phyloP scores from a whole-genome alignment of 2,329 filamentous ascomycete genomes.

The Xylaria arbuscula region DNA sequence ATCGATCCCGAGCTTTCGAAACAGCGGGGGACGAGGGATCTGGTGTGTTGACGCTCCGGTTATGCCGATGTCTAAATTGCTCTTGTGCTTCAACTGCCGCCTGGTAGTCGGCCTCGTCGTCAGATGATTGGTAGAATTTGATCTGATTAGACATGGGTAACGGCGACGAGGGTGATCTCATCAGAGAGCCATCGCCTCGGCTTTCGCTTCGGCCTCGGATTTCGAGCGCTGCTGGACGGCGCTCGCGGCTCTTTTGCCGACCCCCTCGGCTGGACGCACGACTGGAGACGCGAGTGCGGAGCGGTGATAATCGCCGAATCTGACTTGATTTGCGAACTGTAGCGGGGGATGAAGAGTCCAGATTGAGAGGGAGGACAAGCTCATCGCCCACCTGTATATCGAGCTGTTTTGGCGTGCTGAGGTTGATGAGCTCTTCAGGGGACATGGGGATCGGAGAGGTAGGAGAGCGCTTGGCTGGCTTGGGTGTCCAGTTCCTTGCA shows the following conservation, averaged over 20 bases:
- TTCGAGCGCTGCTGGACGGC: constrained; percentile 57
- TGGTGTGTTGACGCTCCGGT: constrained; percentile 60
- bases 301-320: constrained; percentile 48
- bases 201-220: constrained; percentile 72
- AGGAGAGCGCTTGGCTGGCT: constrained; percentile 84
- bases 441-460: constrained; percentile 96
- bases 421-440: constrained; percentile 80
- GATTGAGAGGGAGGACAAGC: constrained; percentile 43
- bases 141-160: constrained; percentile 76
- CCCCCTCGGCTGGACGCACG: constrained; percentile 62
- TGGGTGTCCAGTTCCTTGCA: constrained; percentile 71
- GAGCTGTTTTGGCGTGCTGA: constrained; percentile 61
- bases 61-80: constrained; percentile 66
- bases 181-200: constrained; percentile 66
- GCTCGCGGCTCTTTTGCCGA: constrained; percentile 61
- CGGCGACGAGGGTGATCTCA: constrained; percentile 82
- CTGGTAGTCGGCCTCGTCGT: constrained; percentile 73
- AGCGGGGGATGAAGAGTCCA: constrained; percentile 54
- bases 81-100: constrained; percentile 66
- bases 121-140: constrained; percentile 62
- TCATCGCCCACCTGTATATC: constrained; percentile 44
- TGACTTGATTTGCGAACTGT: constrained; percentile 59
- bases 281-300: constrained; percentile 52
- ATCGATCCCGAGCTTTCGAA: constrained; percentile 51
- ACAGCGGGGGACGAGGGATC: constrained; percentile 49